These are phyloP conservation scores for Sporopachydermia lactativora DNA, from an alignment of 805 yeast species.

Conservation along the genomic window DNA sequence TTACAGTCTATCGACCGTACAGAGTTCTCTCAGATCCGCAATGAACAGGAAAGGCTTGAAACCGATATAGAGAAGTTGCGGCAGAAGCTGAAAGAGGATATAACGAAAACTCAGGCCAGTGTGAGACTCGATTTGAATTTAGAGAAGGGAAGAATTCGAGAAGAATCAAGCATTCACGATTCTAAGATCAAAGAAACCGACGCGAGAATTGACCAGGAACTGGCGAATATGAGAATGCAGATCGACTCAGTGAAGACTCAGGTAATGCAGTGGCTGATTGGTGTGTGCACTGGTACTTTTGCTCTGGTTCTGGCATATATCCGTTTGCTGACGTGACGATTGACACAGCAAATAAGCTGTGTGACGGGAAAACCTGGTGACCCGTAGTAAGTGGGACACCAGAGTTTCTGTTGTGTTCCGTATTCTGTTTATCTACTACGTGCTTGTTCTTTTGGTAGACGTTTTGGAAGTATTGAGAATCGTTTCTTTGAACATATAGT, in stretches of 20 bases:
- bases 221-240: constrained; percentile 88
- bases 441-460: no score
- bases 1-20: constrained; percentile 76
- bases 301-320: constrained; percentile 89
- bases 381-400: no score
- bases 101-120: constrained; percentile 78
- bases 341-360: no score
- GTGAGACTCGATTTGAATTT: constrained; percentile 82
- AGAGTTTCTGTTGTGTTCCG: no score
- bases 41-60: constrained; percentile 75
- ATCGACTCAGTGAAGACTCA: constrained; percentile 92
- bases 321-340: constrained; percentile 46
- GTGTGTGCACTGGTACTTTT: constrained; percentile 96
- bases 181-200: constrained; percentile 89
- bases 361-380: no score
- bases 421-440: no score
- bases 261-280: constrained; percentile 96
- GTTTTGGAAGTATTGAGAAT: no score
- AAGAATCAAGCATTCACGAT: constrained; percentile 86
- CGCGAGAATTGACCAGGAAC: constrained; percentile 89
- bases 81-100: constrained; percentile 78
- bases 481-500: no score
- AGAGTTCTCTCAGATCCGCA: constrained; percentile 68
- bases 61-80: constrained; percentile 79
- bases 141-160: constrained; percentile 92